These are phyloP conservation scores for Gautieria morchelliformis DNA, from an alignment of 768 basidiomycete genomes.

Conservation along the genomic window DNA sequence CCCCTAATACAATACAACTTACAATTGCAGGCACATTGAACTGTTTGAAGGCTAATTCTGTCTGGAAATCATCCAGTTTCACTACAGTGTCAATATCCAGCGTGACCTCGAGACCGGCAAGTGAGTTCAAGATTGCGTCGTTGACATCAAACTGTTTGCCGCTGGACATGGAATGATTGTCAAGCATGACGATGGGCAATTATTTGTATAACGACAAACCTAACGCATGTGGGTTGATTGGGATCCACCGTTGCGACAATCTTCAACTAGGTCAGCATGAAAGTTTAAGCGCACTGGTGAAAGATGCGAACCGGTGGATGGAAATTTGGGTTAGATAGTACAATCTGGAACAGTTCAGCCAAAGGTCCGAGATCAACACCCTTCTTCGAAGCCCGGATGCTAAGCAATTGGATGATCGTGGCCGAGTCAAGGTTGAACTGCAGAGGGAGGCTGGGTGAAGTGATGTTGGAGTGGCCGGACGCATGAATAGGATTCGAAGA, in stretches of 20 bases:
- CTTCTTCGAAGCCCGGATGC: conserved; percentile 40
- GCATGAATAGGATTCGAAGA: conserved; percentile 51
- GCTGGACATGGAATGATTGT: conserved; percentile 22
- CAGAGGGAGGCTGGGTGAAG: conserved; percentile 48
- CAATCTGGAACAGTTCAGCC: conserved; percentile 41
- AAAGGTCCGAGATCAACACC: conserved; percentile 55
- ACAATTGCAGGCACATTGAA: conserved; percentile 45
- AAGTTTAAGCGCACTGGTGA: not conserved
- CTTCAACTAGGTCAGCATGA: conserved; percentile 19
- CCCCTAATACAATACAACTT: conserved; percentile 12
- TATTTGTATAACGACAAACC: conserved; percentile 23
- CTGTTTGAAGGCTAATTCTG: conserved; percentile 50
- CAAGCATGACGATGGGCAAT: conserved; percentile 8
- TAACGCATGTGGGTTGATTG: conserved; percentile 45
- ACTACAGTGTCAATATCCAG: conserved; percentile 43
- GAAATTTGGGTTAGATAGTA: conserved; percentile 39
- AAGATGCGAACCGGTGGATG: conserved; percentile 38
- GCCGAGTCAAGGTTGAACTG: conserved; percentile 54
- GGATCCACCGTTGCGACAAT: conserved; percentile 47
- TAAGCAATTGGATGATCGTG: conserved; percentile 50
- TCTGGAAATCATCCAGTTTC: conserved; percentile 58
- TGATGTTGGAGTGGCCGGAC: conserved; percentile 45
- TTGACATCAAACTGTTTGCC: conserved; percentile 56
- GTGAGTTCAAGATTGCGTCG: conserved; percentile 51
- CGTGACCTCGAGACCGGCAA: conserved; percentile 51